Percentiles rank a stretch among this genome's conserved stretches.
Conservation (phyloP, 371 early-diverging fungal genomes). For the Apophysomyces sp. region DNA sequence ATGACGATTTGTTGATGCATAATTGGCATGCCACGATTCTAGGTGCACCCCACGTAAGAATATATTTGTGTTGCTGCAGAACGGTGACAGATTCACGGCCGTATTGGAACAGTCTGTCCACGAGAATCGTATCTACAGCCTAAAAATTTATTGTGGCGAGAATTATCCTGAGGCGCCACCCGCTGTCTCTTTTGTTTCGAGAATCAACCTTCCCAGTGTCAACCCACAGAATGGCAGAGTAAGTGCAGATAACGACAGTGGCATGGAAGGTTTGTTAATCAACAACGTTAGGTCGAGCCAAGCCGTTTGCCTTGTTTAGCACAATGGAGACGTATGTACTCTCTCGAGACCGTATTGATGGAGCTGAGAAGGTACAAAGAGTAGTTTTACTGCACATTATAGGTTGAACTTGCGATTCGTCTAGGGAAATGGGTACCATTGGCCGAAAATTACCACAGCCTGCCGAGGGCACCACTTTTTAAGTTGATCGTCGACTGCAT, state of each 20-base stretch:
- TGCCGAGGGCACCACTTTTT: slow-evolving; percentile 76
- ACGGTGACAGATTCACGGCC: neutral
- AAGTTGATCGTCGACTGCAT: slow-evolving; percentile 10
- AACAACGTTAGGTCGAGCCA: slow-evolving; percentile 61
- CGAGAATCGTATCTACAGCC: slow-evolving; percentile 92
- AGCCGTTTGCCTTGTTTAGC: slow-evolving; percentile 69
- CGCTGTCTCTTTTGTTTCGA: slow-evolving; percentile 73
- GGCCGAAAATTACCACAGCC: slow-evolving; percentile 88
- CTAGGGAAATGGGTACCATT: slow-evolving; percentile 86
- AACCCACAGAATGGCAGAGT: slow-evolving; percentile 81
- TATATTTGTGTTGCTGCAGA: neutral
- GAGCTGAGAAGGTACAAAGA: slow-evolving; percentile 77
- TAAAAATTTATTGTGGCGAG: slow-evolving; percentile 81
- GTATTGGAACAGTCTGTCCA: slow-evolving; percentile 71
- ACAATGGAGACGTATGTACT: slow-evolving; percentile 78
- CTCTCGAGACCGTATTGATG: slow-evolving; percentile 83
- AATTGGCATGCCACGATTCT: slow-evolving; percentile 97
- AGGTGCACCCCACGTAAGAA: slow-evolving; percentile 87
- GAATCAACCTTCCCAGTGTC: slow-evolving; percentile 89
- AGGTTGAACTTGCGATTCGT: neutral
- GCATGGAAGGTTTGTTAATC: slow-evolving; percentile 8
- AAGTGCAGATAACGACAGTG: slow-evolving; percentile 4
- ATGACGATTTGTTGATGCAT: slow-evolving; percentile 80
- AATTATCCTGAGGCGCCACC: slow-evolving; percentile 89
- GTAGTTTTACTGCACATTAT: neutral